These are phyloP conservation scores for Pseudopediastrum boryanum DNA, from an alignment of 139 green algal genomes.

Conservation along the genomic window DNA sequence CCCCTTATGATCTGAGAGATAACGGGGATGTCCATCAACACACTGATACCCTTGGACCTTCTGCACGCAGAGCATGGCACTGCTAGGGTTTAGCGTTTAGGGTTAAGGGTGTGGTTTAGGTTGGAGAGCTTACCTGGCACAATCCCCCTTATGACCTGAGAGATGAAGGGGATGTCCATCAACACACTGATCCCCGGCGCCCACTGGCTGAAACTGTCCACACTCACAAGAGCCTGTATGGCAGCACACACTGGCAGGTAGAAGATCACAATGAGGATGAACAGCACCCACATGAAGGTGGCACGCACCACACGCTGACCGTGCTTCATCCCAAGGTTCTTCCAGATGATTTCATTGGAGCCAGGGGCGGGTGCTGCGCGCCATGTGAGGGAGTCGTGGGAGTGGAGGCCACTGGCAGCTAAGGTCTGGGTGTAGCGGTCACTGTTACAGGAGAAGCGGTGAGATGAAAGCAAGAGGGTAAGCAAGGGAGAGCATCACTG, in stretches of 20 bases:
- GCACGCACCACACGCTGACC: slow-evolving; percentile 38
- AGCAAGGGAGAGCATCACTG: background rate
- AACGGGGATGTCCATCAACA: slow-evolving; percentile 22
- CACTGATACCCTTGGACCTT: slow-evolving; percentile 5
- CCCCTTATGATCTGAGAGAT: slow-evolving; percentile 39
- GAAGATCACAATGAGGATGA: slow-evolving; percentile 48
- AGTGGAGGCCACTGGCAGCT: slow-evolving; percentile 56
- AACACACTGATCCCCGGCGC: slow-evolving; percentile 18
- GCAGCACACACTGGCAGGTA: slow-evolving; percentile 52
- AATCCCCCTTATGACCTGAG: slow-evolving; percentile 41
- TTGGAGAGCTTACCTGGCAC: slow-evolving; percentile 26
- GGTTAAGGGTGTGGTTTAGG: too few species aligned
- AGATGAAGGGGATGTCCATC: slow-evolving; percentile 23
- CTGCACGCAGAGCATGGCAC: too few species aligned
- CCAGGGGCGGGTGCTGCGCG: slow-evolving; percentile 2
- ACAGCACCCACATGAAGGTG: slow-evolving; percentile 38
- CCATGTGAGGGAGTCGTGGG: slow-evolving; percentile 64
- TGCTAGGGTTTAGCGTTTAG: too few species aligned
- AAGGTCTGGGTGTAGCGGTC: slow-evolving; percentile 44
- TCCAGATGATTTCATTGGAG: slow-evolving; percentile 58
- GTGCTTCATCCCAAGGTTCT: slow-evolving; percentile 49
- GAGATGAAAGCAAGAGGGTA: background rate
- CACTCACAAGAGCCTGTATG: slow-evolving; percentile 32
- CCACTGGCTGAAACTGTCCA: slow-evolving; percentile 18
- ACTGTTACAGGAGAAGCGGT: slow-evolving; percentile 26